A percentile compares a stretch with the other conserved stretches of the same genome.
Evolutionary conservation across 805 yeast species (phyloP).

Genomic region (Brettanomyces nanus): DNA sequence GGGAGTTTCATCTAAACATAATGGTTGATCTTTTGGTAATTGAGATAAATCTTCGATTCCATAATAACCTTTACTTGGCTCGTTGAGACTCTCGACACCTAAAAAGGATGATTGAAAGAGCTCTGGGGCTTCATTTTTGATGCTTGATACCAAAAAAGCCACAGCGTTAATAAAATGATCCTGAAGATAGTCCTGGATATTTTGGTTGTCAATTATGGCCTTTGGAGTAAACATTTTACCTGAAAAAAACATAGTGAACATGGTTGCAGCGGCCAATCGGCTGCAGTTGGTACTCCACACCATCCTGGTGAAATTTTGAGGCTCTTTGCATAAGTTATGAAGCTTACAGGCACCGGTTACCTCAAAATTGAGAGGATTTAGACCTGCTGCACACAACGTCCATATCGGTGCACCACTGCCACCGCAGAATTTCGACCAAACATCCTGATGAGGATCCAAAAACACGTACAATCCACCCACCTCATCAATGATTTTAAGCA

Average conservation of each 20-base stretch:
- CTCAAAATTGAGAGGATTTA: conserved; percentile 67
- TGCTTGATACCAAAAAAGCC: conserved; percentile 33
- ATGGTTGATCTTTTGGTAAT: conserved; percentile 53
- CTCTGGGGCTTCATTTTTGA: conserved; percentile 34
- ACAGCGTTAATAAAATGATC: conserved; percentile 49
- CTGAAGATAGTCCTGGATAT: conserved; percentile 76
- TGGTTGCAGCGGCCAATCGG: conserved; percentile 64
- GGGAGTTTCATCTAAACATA: conserved; percentile 77
- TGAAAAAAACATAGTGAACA: conserved; percentile 81
- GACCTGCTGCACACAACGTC: conserved; percentile 86
- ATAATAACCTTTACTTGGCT: conserved; percentile 71
- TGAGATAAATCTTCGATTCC: conserved; percentile 49
- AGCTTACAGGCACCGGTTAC: conserved; percentile 73
- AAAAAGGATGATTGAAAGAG: conserved; percentile 41
- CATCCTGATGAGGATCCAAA: conserved; percentile 89
- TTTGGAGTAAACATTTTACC: conserved; percentile 75
- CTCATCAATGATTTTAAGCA: conserved; percentile 47
- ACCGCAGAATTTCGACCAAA: conserved; percentile 83
- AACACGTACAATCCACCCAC: conserved; percentile 73
- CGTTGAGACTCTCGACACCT: conserved; percentile 84
- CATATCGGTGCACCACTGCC: conserved; percentile 94
- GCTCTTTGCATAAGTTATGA: conserved; percentile 48
- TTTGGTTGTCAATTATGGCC: conserved; percentile 57
- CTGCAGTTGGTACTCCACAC: conserved; percentile 86
- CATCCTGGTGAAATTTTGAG: conserved; percentile 64